Evolutionary conservation across 768 basidiomycete species (phyloP).

Genomic region (Tephrocybe rancida): DNA sequence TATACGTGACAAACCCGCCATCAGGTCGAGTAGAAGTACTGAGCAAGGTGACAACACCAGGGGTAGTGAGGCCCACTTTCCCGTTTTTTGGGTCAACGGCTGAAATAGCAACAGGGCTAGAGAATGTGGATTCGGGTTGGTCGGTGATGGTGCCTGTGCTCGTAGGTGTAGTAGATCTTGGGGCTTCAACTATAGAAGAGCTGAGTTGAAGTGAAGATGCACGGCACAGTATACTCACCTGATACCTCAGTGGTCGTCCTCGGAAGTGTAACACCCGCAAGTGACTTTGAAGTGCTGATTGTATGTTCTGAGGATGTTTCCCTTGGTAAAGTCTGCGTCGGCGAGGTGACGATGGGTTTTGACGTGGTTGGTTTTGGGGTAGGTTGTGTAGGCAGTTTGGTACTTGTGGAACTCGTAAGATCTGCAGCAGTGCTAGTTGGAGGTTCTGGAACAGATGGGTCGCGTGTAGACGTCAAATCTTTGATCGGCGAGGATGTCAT

Average conservation of each 20-base stretch:
- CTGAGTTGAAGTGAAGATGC: background rate
- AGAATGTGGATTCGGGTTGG: conserved; percentile 43
- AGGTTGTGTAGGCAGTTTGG: background rate
- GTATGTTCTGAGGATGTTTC: background rate
- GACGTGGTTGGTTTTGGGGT: background rate
- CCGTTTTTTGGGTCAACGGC: conserved; percentile 38
- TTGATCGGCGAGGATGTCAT: background rate
- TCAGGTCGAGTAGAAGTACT: conserved; percentile 47
- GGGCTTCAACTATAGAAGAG: conserved; percentile 4
- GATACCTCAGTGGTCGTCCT: conserved; percentile 8
- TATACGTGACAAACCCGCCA: conserved; percentile 48
- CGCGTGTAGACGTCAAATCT: background rate
- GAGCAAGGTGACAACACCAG: conserved; percentile 47
- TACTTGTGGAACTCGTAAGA: background rate
- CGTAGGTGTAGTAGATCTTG: conserved; percentile 14
- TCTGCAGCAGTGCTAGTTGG: background rate
- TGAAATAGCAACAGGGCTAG: conserved; percentile 43
- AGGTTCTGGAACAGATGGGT: background rate
- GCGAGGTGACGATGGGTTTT: background rate
- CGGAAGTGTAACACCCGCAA: background rate
- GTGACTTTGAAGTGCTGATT: background rate
- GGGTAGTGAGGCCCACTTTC: conserved; percentile 40
- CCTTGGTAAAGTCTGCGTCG: background rate
- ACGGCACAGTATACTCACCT: background rate
- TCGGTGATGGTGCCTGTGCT: conserved; percentile 44